Evolutionary conservation across 192 early-diverging fungal species (phyloP).

Genomic region (Coemansia sp.): DNA sequence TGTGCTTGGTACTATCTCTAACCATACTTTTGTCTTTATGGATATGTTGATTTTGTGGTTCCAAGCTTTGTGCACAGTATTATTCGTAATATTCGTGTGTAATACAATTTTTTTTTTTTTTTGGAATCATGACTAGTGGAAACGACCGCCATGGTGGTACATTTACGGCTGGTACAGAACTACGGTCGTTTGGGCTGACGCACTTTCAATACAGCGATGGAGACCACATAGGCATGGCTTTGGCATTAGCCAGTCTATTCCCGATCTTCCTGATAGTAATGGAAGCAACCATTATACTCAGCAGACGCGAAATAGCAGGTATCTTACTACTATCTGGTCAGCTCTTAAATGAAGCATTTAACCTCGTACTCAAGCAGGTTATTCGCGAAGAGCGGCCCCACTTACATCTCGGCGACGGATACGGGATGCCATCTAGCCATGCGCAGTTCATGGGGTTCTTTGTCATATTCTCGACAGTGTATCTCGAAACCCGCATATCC

Average conservation of each 20-base stretch:
- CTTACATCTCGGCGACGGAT: constrained; percentile 46
- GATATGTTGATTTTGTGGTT: not conserved
- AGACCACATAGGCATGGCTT: constrained; percentile 33
- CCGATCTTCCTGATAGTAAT: constrained; percentile 52
- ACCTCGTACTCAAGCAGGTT: constrained; percentile 27
- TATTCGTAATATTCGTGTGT: not conserved
- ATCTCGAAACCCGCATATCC: constrained; percentile 20
- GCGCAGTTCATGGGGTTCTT: constrained; percentile 56
- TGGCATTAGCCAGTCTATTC: constrained; percentile 45
- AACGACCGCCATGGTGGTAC: not conserved
- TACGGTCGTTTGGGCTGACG: constrained; percentile 44
- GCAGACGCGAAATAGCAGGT: constrained; percentile 45
- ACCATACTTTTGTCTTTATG: not conserved
- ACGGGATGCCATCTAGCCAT: constrained; percentile 57
- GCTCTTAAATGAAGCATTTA: constrained; percentile 46
- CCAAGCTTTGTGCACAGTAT: not conserved
- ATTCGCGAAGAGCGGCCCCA: constrained; percentile 39
- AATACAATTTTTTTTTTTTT: not conserved
- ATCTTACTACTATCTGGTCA: constrained; percentile 38
- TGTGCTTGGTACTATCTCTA: constrained; percentile 10
- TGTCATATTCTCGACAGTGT: constrained; percentile 24
- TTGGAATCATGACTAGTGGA: not conserved
- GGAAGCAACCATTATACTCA: constrained; percentile 43
- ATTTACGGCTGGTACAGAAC: constrained; percentile 6
- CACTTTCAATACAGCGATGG: constrained; percentile 52